Evolutionary conservation across 495 filamentous ascomycete species (phyloP).

Genomic region (Lophiotrema nucula): DNA sequence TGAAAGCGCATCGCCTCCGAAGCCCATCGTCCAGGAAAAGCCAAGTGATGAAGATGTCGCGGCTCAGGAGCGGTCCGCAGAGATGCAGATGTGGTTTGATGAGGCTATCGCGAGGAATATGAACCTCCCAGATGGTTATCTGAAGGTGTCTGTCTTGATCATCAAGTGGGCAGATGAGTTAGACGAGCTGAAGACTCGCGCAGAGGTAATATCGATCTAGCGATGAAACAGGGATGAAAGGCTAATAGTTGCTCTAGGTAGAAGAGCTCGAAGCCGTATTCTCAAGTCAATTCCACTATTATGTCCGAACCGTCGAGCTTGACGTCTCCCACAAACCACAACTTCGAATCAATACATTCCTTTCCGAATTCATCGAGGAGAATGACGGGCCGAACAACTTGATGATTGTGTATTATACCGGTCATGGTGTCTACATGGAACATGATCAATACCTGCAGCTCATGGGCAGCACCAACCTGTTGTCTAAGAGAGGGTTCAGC

Average conservation of each 20-base stretch:
- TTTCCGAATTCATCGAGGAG: slow-evolving; percentile 21
- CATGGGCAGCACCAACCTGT: slow-evolving; percentile 1
- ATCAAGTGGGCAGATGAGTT: slow-evolving; percentile 33
- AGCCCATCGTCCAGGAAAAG: background rate
- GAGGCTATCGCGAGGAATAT: slow-evolving; percentile 19
- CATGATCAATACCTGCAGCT: slow-evolving; percentile 19
- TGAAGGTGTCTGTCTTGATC: slow-evolving; percentile 30
- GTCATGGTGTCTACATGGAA: slow-evolving; percentile 30
- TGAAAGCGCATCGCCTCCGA: background rate
- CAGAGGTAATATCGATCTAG: slow-evolving; percentile 12
- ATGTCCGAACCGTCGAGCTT: slow-evolving; percentile 24
- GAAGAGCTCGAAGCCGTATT: slow-evolving; percentile 29
- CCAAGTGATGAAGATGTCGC: slow-evolving; percentile 5
- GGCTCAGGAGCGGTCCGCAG: slow-evolving; percentile 10
- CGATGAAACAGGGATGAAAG: background rate
- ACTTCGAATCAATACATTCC: slow-evolving; percentile 18
- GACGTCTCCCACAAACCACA: slow-evolving; percentile 28
- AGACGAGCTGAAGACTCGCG: slow-evolving; percentile 26
- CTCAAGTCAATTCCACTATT: slow-evolving; percentile 26
- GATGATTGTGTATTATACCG: slow-evolving; percentile 39
- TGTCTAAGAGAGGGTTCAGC: slow-evolving; percentile 5
- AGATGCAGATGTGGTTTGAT: slow-evolving; percentile 33
- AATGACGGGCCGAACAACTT: slow-evolving; percentile 32
- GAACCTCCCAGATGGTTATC: slow-evolving; percentile 31
- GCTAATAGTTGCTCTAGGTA: slow-evolving; percentile 8